Conservation (phyloP, 2,329 filamentous ascomycete genomes). For the Scleromitrula shiraiana region DNA sequence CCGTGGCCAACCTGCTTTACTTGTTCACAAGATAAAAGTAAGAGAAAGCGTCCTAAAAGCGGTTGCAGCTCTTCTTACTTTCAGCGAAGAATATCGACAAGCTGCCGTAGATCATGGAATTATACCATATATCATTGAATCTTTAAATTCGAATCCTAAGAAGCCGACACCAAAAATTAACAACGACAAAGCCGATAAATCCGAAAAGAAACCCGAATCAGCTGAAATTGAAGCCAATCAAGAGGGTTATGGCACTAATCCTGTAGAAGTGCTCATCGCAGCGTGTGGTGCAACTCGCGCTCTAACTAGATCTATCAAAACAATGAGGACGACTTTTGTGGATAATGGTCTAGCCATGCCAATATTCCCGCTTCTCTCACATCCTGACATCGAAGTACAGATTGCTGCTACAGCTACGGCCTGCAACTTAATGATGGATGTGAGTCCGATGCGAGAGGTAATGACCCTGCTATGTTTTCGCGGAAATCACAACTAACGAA, state of each 20-base stretch:
- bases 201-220: slow-evolving; percentile 15
- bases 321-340: slow-evolving; percentile 77
- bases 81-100: slow-evolving; percentile 79
- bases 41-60: slow-evolving; percentile 71
- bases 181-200: slow-evolving; percentile 31
- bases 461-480: slow-evolving; percentile 30
- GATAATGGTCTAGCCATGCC: slow-evolving; percentile 77
- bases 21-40: slow-evolving; percentile 64
- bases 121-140: slow-evolving; percentile 75
- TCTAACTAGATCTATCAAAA: slow-evolving; percentile 75
- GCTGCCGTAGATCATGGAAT: slow-evolving; percentile 74
- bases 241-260: slow-evolving; percentile 60
- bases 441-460: slow-evolving; percentile 86
- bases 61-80: slow-evolving; percentile 70
- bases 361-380: slow-evolving; percentile 65
- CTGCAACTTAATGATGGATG: slow-evolving; percentile 78
- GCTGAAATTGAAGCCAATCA: slow-evolving; percentile 13
- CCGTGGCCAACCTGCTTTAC: slow-evolving; percentile 50
- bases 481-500: slow-evolving; percentile 6
- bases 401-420: slow-evolving; percentile 78
- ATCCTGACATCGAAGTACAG: slow-evolving; percentile 70
- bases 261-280: slow-evolving; percentile 69
- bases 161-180: slow-evolving; percentile 36
- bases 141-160: slow-evolving; percentile 56
- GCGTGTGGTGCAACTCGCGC: slow-evolving; percentile 77